Percentiles rank a stretch among this genome's conserved stretches.
These are phyloP conservation scores for Candida oleophila DNA, from an alignment of 805 yeast genomes.

Conservation along the genomic window DNA sequence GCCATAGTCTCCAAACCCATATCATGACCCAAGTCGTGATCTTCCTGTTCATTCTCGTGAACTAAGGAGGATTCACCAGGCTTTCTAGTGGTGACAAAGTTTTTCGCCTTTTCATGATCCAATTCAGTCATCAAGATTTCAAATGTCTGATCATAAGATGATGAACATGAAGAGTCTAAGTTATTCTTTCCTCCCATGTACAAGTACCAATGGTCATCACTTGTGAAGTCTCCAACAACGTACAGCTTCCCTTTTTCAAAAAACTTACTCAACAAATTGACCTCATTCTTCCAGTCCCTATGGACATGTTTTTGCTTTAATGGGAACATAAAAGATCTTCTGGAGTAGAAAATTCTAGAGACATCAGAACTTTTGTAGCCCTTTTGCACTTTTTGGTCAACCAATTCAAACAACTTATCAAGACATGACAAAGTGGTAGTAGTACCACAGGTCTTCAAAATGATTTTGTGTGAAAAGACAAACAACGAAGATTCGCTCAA, in stretches of 20 bases:
- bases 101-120: slow-evolving; percentile 51
- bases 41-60: slow-evolving; percentile 39
- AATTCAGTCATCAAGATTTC: slow-evolving; percentile 91
- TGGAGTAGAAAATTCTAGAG: slow-evolving; percentile 68
- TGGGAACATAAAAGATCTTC: slow-evolving; percentile 93
- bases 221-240: slow-evolving; percentile 71
- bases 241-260: slow-evolving; percentile 65
- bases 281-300: slow-evolving; percentile 81
- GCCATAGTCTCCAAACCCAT: slow-evolving; percentile 70
- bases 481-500: slow-evolving; percentile 88
- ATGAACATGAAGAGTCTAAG: slow-evolving; percentile 19
- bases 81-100: slow-evolving; percentile 56
- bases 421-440: slow-evolving; percentile 85
- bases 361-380: slow-evolving; percentile 45
- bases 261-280: slow-evolving; percentile 60
- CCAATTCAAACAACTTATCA: slow-evolving; percentile 53
- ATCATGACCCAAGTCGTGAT: slow-evolving; percentile 75
- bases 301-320: slow-evolving; percentile 79
- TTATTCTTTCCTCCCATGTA: slow-evolving; percentile 55
- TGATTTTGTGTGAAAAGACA: slow-evolving; percentile 81
- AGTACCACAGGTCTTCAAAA: slow-evolving; percentile 94
- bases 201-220: slow-evolving; percentile 88
- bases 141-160: slow-evolving; percentile 62
- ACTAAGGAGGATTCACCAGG: slow-evolving; percentile 40
- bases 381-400: slow-evolving; percentile 21